Evolutionary conservation across 2,329 filamentous ascomycete genomes (phyloP), one percentile per base, ranked within the genome.

Genomic region (Colletotrichum musae): DNA sequence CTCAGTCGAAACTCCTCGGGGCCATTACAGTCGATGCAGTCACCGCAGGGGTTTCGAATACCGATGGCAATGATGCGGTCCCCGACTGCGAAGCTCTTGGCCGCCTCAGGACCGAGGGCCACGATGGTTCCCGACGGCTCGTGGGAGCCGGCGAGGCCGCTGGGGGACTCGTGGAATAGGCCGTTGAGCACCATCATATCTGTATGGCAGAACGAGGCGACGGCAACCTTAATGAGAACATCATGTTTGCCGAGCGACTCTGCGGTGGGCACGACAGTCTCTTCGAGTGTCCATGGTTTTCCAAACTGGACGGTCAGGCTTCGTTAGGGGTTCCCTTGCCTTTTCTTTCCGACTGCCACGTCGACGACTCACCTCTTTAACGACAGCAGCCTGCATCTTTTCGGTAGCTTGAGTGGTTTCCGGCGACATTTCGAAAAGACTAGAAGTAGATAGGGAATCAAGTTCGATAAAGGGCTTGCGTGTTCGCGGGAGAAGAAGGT

Each of bases 201-300:
- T 0, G 89, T 91, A 78, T 91, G 89, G 79, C 89, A 91, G 73
- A 89, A 84, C 1, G 87, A 89, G 4, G 87, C 88, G 13, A 87
- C 87, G 60, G 86, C 88, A 58, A 89, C 81, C 76, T 88, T 88
- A 73, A 91, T 81, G 39, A 91, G 83, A 13, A 91, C 79, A 70
- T 91, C 88, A 71, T 86, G 73, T 0, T 84, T 81, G 4, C 78
- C 76, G 15, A 89, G 83, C 6, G 26, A 59, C 13, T 50, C 28
- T n/a, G 28, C 2, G 2, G 13, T 13, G 4, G 45, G 57, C 1
- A 41, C 32, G 2, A 45, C 6, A 51, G n/a, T 6, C 12, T 51
- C 45, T 50, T 51, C 28, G 2, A 59, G 7, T 10, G 18, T 24
- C 57, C 57, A 59, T 6, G 57, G 57, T 5, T 16, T 36, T 21